These are phyloP conservation scores for Lentinula edodes DNA, from an alignment of 768 basidiomycete genomes.

Conservation along the genomic window DNA sequence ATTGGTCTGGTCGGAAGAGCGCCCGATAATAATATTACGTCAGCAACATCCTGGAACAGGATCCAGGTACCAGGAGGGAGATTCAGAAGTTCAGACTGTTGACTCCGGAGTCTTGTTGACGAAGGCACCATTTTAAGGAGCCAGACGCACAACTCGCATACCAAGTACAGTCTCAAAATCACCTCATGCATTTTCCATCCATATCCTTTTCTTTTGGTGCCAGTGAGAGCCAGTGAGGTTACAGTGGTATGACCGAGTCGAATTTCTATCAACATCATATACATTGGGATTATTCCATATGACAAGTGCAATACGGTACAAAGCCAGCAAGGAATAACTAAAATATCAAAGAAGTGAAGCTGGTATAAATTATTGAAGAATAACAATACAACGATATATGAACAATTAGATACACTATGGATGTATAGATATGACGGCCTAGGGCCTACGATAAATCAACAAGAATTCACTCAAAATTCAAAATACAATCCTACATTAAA, in stretches of 20 bases:
- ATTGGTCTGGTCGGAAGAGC: not conserved
- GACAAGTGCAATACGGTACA: not conserved
- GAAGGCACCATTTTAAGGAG: too few relatives aligned
- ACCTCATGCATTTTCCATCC: too few relatives aligned
- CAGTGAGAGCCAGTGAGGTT: too few relatives aligned
- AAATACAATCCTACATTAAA: slow-evolving; percentile 42
- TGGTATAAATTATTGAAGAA: not conserved
- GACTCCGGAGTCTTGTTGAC: too few relatives aligned
- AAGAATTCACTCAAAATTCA: not conserved
- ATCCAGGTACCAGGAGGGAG: too few relatives aligned
- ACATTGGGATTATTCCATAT: too few relatives aligned
- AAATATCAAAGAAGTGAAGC: not conserved
- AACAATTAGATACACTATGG: not conserved
- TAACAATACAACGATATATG: not conserved
- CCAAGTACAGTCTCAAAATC: too few relatives aligned
- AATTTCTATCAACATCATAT: too few relatives aligned
- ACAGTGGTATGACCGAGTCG: too few relatives aligned
- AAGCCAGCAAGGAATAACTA: not conserved
- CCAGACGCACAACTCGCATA: too few relatives aligned
- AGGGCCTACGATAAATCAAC: not conserved
- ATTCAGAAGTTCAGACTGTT: too few relatives aligned
- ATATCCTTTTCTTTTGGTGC: too few relatives aligned
- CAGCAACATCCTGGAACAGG: not conserved
- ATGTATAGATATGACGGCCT: not conserved
- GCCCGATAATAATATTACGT: not conserved